Conservation (phyloP, 495 filamentous ascomycete genomes). For the Copromyces sp. region DNA sequence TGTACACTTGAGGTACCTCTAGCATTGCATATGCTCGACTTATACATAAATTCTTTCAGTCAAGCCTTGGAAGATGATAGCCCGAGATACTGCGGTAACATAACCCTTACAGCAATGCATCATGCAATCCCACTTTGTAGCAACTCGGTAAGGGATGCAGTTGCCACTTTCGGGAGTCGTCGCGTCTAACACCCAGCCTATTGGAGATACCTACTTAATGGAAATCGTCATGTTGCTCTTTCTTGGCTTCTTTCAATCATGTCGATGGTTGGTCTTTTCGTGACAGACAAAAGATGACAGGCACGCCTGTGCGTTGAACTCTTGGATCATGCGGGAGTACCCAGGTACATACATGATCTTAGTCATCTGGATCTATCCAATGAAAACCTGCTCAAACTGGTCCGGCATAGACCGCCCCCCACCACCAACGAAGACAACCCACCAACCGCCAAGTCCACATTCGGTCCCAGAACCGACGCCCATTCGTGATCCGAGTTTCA, state of each 20-base stretch:
- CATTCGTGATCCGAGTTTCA: neutral
- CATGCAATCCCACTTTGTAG: neutral
- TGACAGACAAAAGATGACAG: neutral
- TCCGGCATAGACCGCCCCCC: slow-evolving; percentile 27
- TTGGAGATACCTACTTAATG: neutral
- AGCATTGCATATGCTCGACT: too few relatives aligned
- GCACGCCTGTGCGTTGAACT: neutral
- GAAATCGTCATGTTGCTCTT: neutral
- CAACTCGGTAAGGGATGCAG: neutral
- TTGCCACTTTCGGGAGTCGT: neutral
- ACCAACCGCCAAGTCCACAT: slow-evolving; percentile 2
- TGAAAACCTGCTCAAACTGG: slow-evolving; percentile 42
- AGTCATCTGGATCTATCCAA: slow-evolving; percentile 26
- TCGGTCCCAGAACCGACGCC: neutral
- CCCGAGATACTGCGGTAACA: neutral
- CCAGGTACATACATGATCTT: neutral
- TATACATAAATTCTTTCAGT: too few relatives aligned
- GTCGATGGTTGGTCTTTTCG: neutral
- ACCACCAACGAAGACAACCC: slow-evolving; percentile 16
- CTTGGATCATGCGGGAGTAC: neutral
- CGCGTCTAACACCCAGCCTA: neutral
- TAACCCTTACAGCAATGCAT: neutral
- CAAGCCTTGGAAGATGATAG: too few relatives aligned
- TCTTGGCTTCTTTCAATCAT: neutral
- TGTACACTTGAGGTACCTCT: too few relatives aligned